A percentile compares a stretch with the other conserved stretches of the same genome.
Evolutionary conservation across 768 basidiomycete genomes (phyloP).

Genomic region (Boletus pseudopeckii): DNA sequence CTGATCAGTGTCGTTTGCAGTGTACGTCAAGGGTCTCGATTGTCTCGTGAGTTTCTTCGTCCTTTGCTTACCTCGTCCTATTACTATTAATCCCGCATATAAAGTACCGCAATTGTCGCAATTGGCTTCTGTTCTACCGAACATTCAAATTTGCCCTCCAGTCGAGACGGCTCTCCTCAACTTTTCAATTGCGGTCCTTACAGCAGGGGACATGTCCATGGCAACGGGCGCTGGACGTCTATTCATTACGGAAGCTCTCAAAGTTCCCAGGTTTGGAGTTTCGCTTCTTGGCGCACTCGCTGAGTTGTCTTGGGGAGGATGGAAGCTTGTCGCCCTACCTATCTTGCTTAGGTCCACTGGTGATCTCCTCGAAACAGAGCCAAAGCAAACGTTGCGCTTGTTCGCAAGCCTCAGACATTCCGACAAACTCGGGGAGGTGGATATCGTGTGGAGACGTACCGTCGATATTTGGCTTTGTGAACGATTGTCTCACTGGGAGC

Average conservation of each 20-base stretch:
- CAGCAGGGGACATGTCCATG: constrained; percentile 41
- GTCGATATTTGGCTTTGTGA: constrained; percentile 48
- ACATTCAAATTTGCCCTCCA: constrained; percentile 25
- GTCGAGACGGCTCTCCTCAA: constrained; percentile 33
- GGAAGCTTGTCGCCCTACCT: constrained; percentile 67
- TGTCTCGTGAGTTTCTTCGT: constrained; percentile 47
- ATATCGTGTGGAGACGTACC: constrained; percentile 56
- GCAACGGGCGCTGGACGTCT: constrained; percentile 42
- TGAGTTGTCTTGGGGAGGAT: constrained; percentile 71
- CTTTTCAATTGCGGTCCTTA: constrained; percentile 35
- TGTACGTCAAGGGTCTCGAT: constrained; percentile 68
- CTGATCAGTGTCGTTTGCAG: constrained; percentile 53
- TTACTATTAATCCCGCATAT: neutral
- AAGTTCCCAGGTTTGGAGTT: constrained; percentile 41
- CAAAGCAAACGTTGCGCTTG: constrained; percentile 43
- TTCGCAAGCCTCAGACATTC: constrained; percentile 45
- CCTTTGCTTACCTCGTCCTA: neutral
- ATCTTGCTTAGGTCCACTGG: constrained; percentile 50
- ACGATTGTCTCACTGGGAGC: constrained; percentile 42
- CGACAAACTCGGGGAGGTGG: constrained; percentile 54
- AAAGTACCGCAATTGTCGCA: constrained; percentile 37
- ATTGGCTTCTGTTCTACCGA: constrained; percentile 31
- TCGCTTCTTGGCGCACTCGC: constrained; percentile 59
- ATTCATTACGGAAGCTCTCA: constrained; percentile 35
- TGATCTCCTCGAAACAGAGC: constrained; percentile 44